A percentile compares a stretch with the other conserved stretches of the same genome.
phyloP scores from a whole-genome alignment of 129 eudicot genomes.

The carrot (Daucus carota) region DH1_v3.0 NC_030382.2:43025501-43026000 shows the following conservation, averaged over 20 bases:
- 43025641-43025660: not conserved
- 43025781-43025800: slow-evolving; percentile 99
- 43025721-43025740: slow-evolving; percentile 78
- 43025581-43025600: slow-evolving; percentile 88
- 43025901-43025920: not conserved
- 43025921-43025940: not conserved
- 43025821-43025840: not conserved
- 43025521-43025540: slow-evolving; percentile 68
- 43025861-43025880: not conserved
- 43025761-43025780: slow-evolving; percentile 91
- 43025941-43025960: not conserved
- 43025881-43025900: not conserved
- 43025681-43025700: not conserved
- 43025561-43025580: slow-evolving; percentile 99
- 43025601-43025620: slow-evolving; percentile 7
- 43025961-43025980: not conserved
- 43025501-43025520: not conserved
- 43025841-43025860: not conserved
- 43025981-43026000: too few species aligned
- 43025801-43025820: slow-evolving; percentile 22
- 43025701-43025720: slow-evolving; percentile 79
- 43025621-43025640: not conserved
- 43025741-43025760: slow-evolving; percentile 74
- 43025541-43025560: slow-evolving; percentile 97
- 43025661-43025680: slow-evolving; percentile 1